These are phyloP conservation scores for Trichopus zeylanicus DNA, from an alignment of 116 monocot species.

Conservation along the genomic window DNA sequence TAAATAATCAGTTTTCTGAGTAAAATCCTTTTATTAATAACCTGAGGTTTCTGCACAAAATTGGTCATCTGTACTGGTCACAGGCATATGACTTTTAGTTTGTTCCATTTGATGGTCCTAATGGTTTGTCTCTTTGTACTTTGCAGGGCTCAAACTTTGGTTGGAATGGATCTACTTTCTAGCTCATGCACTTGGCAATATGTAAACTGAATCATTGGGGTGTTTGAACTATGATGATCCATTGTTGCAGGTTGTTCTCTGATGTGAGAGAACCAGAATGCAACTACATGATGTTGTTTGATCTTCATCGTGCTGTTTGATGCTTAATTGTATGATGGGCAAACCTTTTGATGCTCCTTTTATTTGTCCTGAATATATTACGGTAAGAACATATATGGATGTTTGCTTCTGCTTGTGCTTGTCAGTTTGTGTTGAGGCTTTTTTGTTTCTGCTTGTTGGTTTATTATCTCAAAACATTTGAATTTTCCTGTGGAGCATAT, in stretches of 20 bases:
- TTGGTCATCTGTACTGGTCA: background rate
- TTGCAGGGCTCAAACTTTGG: slow-evolving; percentile 80
- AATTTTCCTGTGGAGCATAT: too few species aligned
- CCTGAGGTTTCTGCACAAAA: background rate
- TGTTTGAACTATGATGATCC: background rate
- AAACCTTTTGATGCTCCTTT: background rate
- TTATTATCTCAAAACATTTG: too few species aligned
- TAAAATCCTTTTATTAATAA: background rate
- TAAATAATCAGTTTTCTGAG: slow-evolving; percentile 37
- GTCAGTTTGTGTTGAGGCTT: too few species aligned
- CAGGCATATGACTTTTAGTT: background rate
- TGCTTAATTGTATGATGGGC: background rate
- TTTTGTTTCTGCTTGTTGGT: too few species aligned
- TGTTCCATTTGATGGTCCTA: background rate
- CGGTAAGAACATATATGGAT: too few species aligned
- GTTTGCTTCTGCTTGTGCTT: too few species aligned
- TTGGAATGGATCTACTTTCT: slow-evolving; percentile 83
- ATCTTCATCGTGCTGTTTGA: too few species aligned
- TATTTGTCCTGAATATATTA: too few species aligned
- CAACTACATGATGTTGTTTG: background rate
- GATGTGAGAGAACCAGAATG: background rate
- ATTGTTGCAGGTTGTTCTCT: background rate
- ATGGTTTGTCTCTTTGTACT: slow-evolving; percentile 2
- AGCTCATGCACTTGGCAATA: slow-evolving; percentile 5
- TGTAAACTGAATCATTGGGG: slow-evolving; percentile 2